phyloP scores from a whole-genome alignment of 441 rosid species.

The Aquilaria agallochum region DNA sequence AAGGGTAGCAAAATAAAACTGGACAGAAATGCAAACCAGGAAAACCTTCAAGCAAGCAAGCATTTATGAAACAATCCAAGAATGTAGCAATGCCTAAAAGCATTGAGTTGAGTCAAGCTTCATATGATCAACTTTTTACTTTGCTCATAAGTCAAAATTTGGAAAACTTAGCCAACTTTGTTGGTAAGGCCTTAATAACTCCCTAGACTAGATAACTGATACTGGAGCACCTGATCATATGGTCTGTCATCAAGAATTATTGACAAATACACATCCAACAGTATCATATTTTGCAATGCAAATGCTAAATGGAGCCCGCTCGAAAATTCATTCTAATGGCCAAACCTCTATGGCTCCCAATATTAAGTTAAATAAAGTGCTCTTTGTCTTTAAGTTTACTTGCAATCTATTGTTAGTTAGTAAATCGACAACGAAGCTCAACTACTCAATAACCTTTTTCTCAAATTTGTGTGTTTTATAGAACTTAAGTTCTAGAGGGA shows the following conservation, averaged over 20 bases:
- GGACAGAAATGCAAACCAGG: no score
- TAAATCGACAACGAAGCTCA: neutral
- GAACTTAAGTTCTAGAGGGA: neutral
- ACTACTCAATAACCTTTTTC: constrained; percentile 3
- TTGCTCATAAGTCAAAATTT: neutral
- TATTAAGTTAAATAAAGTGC: neutral
- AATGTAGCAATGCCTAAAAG: neutral
- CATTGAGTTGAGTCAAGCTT: neutral
- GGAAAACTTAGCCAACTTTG: neutral
- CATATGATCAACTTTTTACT: neutral
- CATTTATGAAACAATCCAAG: no score
- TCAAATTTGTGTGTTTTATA: neutral
- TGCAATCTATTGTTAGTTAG: constrained; percentile 5
- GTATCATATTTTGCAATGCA: neutral
- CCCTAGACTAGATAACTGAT: neutral
- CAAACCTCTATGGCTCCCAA: neutral
- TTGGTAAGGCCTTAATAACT: neutral
- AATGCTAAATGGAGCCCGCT: neutral
- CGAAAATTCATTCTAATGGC: neutral
- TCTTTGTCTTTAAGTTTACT: neutral
- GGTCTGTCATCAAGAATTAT: neutral
- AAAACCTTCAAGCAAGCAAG: no score
- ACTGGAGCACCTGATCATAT: neutral
- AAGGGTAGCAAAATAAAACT: no score
- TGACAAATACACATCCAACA: neutral